Evolutionary conservation across 306 rosid species (phyloP).

Genomic region (Abrus precatorius): DNA sequence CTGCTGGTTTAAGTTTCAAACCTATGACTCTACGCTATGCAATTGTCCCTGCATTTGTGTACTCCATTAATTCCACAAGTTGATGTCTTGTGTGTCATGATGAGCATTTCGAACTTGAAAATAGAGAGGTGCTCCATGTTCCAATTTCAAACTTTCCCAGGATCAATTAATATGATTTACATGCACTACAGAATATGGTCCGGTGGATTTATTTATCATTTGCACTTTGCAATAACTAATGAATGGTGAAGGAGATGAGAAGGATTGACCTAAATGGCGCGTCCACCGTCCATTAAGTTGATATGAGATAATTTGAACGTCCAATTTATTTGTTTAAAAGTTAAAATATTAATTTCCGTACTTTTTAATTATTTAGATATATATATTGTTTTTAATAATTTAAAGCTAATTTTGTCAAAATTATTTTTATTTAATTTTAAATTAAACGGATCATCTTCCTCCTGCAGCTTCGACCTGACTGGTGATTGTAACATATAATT

Average conservation of each 20-base stretch:
- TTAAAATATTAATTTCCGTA: no score
- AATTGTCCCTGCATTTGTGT: neutral
- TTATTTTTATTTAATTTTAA: no score
- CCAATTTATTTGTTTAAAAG: no score
- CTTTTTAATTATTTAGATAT: no score
- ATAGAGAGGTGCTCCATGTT: neutral
- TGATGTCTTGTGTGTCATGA: slow-evolving; percentile 18
- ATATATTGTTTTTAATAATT: no score
- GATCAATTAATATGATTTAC: slow-evolving; percentile 15
- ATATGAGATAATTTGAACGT: no score
- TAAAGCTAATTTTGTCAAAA: no score
- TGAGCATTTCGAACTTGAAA: neutral
- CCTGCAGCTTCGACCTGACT: slow-evolving; percentile 7
- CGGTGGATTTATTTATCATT: neutral
- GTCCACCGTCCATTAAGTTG: slow-evolving; percentile 4
- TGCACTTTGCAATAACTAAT: slow-evolving; percentile 11
- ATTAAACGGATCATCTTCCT: slow-evolving; percentile 1
- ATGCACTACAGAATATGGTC: neutral
- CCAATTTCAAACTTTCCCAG: neutral
- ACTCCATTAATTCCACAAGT: neutral
- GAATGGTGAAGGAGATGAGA: slow-evolving; percentile 13
- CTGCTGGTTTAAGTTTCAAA: neutral
- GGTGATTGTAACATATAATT: neutral
- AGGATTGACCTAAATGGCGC: neutral
- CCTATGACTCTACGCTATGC: neutral